phyloP scores from a whole-genome alignment of 352 stramenopile genomes.

The Aphanomyces cochlioides region DNA sequence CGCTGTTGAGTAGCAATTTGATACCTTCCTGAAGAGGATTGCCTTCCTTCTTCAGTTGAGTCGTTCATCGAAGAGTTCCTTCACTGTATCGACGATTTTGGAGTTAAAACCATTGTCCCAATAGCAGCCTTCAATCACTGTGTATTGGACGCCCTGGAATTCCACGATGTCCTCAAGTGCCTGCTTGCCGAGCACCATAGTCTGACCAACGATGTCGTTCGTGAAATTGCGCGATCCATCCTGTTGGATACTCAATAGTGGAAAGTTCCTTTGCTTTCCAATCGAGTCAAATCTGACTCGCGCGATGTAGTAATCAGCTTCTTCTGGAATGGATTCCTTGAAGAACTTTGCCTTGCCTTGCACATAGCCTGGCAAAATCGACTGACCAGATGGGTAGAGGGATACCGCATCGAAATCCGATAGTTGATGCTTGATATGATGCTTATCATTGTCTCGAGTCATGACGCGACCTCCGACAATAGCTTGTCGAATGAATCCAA shows the following conservation, averaged over 20 bases:
- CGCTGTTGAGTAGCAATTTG: constrained; percentile 29
- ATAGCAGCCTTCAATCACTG: constrained; percentile 26
- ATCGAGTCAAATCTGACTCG: constrained; percentile 25
- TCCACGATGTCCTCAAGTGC: constrained; percentile 29
- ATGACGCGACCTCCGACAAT: constrained; percentile 30
- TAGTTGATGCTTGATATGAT: constrained; percentile 28
- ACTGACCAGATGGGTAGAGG: constrained; percentile 25
- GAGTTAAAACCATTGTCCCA: constrained; percentile 31
- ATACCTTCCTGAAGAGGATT: constrained; percentile 29
- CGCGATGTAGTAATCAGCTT: constrained; percentile 29
- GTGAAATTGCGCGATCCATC: constrained; percentile 27
- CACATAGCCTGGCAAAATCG: constrained; percentile 18
- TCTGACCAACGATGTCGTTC: constrained; percentile 27
- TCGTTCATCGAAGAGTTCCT: constrained; percentile 25
- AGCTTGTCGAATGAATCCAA: constrained; percentile 29
- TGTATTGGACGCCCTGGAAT: constrained; percentile 27
- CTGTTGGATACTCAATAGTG: constrained; percentile 12
- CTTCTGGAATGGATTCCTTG: constrained; percentile 12
- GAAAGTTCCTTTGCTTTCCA: constrained; percentile 21
- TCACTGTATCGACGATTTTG: constrained; percentile 26
- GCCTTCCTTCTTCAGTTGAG: constrained; percentile 23
- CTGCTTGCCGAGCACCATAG: constrained; percentile 17
- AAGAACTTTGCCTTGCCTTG: constrained; percentile 25
- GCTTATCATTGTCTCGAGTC: constrained; percentile 30
- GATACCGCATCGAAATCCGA: constrained; percentile 26